phyloP scores from a whole-genome alignment of 2,329 filamentous ascomycete species.

The Zymoseptoria tritici region DNA sequence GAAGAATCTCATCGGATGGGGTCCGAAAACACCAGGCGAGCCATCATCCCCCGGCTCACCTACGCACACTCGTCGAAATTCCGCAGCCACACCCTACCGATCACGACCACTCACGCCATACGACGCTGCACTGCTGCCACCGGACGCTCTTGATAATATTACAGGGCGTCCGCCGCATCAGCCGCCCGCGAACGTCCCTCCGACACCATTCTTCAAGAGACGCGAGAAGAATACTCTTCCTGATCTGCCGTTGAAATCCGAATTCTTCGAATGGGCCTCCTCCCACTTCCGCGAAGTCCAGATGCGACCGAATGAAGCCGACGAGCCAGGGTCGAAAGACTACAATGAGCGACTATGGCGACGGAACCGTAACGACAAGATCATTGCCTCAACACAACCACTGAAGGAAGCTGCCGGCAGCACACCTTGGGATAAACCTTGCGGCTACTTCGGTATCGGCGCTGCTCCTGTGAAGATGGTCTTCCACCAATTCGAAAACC shows the following conservation, averaged over 20 bases:
- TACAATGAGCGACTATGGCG: slow-evolving; percentile 95
- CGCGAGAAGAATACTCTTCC: slow-evolving; percentile 54
- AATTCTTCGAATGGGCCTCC: slow-evolving; percentile 89
- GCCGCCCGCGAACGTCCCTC: slow-evolving; percentile 66
- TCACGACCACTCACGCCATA: slow-evolving; percentile 35
- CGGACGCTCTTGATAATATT: slow-evolving; percentile 61
- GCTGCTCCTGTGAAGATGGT: slow-evolving; percentile 87
- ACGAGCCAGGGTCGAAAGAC: slow-evolving; percentile 91
- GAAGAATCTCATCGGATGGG: slow-evolving; percentile 49
- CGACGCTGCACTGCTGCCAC: slow-evolving; percentile 45
- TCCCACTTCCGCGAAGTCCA: slow-evolving; percentile 97
- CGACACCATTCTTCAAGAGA: slow-evolving; percentile 66
- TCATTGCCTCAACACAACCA: slow-evolving; percentile 86
- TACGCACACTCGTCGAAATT: slow-evolving; percentile 19
- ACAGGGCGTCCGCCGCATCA: slow-evolving; percentile 46
- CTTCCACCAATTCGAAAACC: slow-evolving; percentile 96
- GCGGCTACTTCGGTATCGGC: slow-evolving; percentile 78
- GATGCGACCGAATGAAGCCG: slow-evolving; percentile 92
- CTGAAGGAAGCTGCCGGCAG: slow-evolving; percentile 81
- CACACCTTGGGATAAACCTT: slow-evolving; percentile 77
- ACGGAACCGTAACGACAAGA: slow-evolving; percentile 82
- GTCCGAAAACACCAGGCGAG: slow-evolving; percentile 20
- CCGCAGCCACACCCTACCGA: slow-evolving; percentile 28
- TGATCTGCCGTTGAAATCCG: slow-evolving; percentile 67
- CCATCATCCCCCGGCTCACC: slow-evolving; percentile 21